Base-by-base conservation (phyloP, 2,329 filamentous ascomycete genomes). In the Calonectria montana region DNA sequence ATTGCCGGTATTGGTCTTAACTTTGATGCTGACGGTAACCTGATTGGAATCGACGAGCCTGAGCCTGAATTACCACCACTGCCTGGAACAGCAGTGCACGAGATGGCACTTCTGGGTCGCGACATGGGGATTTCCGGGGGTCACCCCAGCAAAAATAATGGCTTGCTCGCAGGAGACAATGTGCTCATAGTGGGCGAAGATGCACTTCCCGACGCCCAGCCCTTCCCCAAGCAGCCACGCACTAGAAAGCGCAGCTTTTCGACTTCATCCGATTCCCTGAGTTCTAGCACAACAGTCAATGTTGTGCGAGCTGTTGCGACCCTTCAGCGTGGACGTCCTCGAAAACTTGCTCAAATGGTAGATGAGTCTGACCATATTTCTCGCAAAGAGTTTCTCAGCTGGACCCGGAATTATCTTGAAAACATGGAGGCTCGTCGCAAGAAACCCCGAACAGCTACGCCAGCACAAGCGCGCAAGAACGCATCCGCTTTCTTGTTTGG, bases 361-460 rank as follows among this genome's bases (percentile, higher is more conserved):
- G 84, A 86, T 57, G 21, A 73, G 13, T 70, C 62, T 69, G 83
- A 83, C 18, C 80, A 81, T 21, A 31, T 89, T 12, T 77, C 84
- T 12, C 77, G 82, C 69, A 76, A 74, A 15, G 81, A 83, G 64
- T 78, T 87, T 59, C 83, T 81, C 67, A 67, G 73, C 6, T 89
- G 87, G 88, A 78, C 81, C 64, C 67, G 74, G 1, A 77, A 86
- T 47, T 90, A 90, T 68, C 71, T 85, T 9, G 73, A 80, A 13
- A 92, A 91, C 74, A 95, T 94, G 90, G 76, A 82, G 31, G 80
- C 75, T 21, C 74, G 73, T 45, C 79, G 72, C 67, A 82, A 82
- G 65, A 72, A 69, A 66, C 77, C 50, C 4, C 73, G 76, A 37
- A 69, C 68, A 9, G 77, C 79, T 39, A 82, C 82, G 0, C 57